Evolutionary conservation across 768 basidiomycete species (phyloP).

Genomic region (Cantharellus anzutake): DNA sequence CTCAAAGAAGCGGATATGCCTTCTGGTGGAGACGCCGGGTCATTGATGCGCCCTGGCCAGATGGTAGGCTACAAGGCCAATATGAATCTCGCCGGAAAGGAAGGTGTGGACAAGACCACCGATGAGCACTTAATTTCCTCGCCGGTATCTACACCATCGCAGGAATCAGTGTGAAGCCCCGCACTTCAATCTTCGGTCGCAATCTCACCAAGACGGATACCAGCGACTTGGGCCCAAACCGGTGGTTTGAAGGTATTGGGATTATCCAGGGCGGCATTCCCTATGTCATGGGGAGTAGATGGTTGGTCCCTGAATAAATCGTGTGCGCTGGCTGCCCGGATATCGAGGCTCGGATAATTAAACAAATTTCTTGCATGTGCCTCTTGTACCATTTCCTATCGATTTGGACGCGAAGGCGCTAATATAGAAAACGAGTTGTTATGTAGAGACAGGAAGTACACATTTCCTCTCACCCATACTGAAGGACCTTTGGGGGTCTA

Average conservation of each 20-base stretch:
- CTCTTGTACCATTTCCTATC: constrained; percentile 68
- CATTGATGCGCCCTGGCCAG: constrained; percentile 57
- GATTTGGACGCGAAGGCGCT: constrained; percentile 83
- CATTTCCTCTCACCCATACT: constrained; percentile 43
- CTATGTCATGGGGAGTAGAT: not conserved
- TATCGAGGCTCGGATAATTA: constrained; percentile 47
- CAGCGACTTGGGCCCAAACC: not conserved
- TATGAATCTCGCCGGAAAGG: constrained; percentile 78
- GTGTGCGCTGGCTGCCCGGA: constrained; percentile 57
- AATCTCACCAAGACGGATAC: not conserved
- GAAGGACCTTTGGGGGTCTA: constrained; percentile 78
- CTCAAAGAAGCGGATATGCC: constrained; percentile 63
- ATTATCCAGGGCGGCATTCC: not conserved
- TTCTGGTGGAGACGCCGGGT: constrained; percentile 35
- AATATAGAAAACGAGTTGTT: not conserved
- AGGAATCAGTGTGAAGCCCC: not conserved
- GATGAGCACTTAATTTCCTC: constrained; percentile 58
- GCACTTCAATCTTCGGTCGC: not conserved
- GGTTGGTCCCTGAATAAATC: constrained; percentile 42
- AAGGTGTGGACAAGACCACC: constrained; percentile 81
- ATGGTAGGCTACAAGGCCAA: constrained; percentile 30
- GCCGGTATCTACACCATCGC: constrained; percentile 38
- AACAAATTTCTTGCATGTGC: constrained; percentile 57
- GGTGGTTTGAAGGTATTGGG: not conserved
- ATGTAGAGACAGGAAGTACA: not conserved